Evolutionary conservation across 805 yeast species (phyloP), one percentile per base, ranked within the genome.

Genomic region (Teunomyces cretensis): DNA sequence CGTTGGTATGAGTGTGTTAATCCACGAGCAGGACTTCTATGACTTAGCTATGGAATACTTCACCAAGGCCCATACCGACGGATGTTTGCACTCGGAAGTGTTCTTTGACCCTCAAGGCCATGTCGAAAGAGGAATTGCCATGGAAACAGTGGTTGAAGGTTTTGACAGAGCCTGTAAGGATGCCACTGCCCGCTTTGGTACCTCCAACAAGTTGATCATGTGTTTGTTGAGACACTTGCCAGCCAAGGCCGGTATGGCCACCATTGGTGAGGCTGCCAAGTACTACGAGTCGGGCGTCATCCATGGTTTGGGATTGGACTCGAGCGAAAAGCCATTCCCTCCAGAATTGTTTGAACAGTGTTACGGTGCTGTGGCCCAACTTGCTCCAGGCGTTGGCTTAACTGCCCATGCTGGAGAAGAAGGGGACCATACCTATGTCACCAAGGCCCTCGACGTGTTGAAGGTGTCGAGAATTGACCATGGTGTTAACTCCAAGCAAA

Each of bases 361-460:
- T 60, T 88, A 83, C 61, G 54, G 64, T 8, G 56, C 61, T 15
- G 75, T 86, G 6, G 71, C 69, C 44, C 66, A 70, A 17, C 58
- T 70, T 33, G 78, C 72, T 56, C 80, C 84, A 17, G 66, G 77
- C 17, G 75, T 83, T 44, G 76, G 80, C 32, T 71, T 85, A 44
- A 88, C 95, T 30, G 92, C 96, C 2, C 96, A 88, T 58, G 95
- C 94, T 2, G 96, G 96, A 56, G 96, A 88, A 66, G 95, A 88
- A 69, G 95, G 92, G 43, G 88, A 84, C 51, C 81, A 88, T 33
- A 75, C 79, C n/a, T 86, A 71, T 53, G 86, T 87, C 22, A 47
- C 67, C 8, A 74, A 73, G 43, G 68, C 94, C 1, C 66, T 87
- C 49, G 83, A 84, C 54, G 46, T 72, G 39, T 73, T 59, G 43